These are phyloP conservation scores for Boletellus sp. DNA, from an alignment of 1,284 basidiomycete genomes.

Conservation along the genomic window DNA sequence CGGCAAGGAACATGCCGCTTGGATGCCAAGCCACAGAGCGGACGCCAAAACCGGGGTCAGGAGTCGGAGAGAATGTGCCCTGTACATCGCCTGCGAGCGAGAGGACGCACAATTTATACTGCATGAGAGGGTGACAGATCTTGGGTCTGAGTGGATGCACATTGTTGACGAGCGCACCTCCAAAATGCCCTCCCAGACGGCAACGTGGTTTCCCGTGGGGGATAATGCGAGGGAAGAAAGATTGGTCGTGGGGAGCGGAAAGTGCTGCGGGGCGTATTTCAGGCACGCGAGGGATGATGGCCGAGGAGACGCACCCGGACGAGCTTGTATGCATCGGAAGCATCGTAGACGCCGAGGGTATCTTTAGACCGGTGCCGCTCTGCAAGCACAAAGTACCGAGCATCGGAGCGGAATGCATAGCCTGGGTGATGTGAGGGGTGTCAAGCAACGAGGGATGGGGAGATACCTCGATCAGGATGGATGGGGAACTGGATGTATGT, in stretches of 20 bases:
- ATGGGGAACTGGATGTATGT: conserved; percentile 78
- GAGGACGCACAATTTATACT: conserved; percentile 82
- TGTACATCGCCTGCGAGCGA: conserved; percentile 71
- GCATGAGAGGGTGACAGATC: conserved; percentile 2
- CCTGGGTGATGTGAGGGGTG: conserved; percentile 40
- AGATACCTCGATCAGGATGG: conserved; percentile 68
- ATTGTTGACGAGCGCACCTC: conserved; percentile 49
- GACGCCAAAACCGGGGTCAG: conserved; percentile 79
- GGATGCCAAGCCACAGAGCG: conserved; percentile 79
- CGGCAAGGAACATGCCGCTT: conserved; percentile 70
- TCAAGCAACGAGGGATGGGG: background rate
- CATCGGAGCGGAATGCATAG: conserved; percentile 76
- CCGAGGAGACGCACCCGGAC: conserved; percentile 57
- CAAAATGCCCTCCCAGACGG: conserved; percentile 79
- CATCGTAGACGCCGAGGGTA: conserved; percentile 79
- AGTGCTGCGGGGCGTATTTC: conserved; percentile 55
- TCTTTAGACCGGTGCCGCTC: conserved; percentile 87
- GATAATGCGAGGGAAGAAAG: conserved; percentile 76
- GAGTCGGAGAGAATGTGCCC: conserved; percentile 64
- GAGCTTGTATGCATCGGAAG: conserved; percentile 63
- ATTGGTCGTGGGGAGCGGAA: conserved; percentile 73
- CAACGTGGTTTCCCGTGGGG: conserved; percentile 76
- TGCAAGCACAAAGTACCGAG: conserved; percentile 75
- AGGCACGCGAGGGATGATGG: conserved; percentile 15
- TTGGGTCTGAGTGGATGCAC: background rate